Base-by-base conservation (phyloP, 768 basidiomycete genomes). In the Trametes elegans region DNA sequence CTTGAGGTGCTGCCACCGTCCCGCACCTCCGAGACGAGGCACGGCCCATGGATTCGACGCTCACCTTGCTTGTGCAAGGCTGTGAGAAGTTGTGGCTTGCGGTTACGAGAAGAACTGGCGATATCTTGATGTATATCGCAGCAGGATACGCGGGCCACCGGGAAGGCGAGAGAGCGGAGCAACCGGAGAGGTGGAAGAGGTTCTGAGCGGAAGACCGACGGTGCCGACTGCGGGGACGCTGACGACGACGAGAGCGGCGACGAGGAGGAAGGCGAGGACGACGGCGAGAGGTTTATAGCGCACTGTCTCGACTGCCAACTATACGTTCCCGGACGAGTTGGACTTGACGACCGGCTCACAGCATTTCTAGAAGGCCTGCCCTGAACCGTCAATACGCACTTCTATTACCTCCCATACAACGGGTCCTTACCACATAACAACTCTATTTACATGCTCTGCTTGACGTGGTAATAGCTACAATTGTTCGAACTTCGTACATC, bases 301-400 rank as follows among this genome's bases (percentile, higher is more conserved):
- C 54, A 58, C 62, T 62, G 64, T 58, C 58, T 62, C 49, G 60
- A 59, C 61, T 63, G 50, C 60, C 48, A 53, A 60, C 57, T 57
- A 42, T 45, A 39, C 38, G 56, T 34, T 49, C 29, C 52, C 57
- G 53, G 41, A 23, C 41, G 53, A 53, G 51, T 59, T 55, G 52
- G 57, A 59, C 58, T 55, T 59, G 49, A 55, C 50, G 43, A 60
- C 52, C 59, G 58, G 66, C 64, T 68, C 44, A 70, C 59, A 47
- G 59, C 62, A 50, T 57, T 54, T 52, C 59, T 50, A 57, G 50
- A 53, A 48, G 41, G 49, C 62, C 62, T 63, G 62, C 62, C 62
- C 62, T 63, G 59, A 63, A 63, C 53, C 55, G 49, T 23, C 41
- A 16, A 47, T 35, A 34, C 53, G 53, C 53, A 53, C 57, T 29